Percentiles rank a stretch among this genome's conserved stretches.
Evolutionary conservation across 257 asterid genomes (phyloP).

Genomic region (Ajuga chamaepitys): DNA sequence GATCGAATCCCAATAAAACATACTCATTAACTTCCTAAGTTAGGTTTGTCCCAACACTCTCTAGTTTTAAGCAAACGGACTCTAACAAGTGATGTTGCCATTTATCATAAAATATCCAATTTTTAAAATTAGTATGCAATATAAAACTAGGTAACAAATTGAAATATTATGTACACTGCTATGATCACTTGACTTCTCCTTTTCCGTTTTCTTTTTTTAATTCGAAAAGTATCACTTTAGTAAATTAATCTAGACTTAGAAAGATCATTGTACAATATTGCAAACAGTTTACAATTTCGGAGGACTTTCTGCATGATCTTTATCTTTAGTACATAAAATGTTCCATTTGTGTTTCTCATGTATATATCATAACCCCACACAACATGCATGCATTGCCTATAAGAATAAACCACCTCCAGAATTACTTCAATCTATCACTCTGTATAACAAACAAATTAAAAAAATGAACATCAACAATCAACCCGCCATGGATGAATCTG

Average conservation of each 20-base stretch:
- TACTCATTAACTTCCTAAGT: no score
- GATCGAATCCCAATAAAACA: no score
- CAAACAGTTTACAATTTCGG: not conserved
- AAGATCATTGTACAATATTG: not conserved
- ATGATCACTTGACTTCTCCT: no score
- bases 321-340: not conserved
- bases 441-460: no score
- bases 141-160: no score
- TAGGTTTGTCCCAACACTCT: no score
- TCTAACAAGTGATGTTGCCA: no score
- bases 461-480: constrained; percentile 3
- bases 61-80: no score
- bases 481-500: not conserved
- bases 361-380: not conserved
- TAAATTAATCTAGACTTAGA: not conserved
- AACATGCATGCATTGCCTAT: constrained; percentile 10
- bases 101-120: no score
- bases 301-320: not conserved
- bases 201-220: no score
- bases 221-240: not conserved
- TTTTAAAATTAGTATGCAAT: no score
- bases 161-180: no score
- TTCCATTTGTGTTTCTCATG: not conserved
- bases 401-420: not conserved
- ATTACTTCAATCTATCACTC: not conserved